Evolutionary conservation across 106 monocot genomes (phyloP).

Genomic region (Triglochin maritima): DNA sequence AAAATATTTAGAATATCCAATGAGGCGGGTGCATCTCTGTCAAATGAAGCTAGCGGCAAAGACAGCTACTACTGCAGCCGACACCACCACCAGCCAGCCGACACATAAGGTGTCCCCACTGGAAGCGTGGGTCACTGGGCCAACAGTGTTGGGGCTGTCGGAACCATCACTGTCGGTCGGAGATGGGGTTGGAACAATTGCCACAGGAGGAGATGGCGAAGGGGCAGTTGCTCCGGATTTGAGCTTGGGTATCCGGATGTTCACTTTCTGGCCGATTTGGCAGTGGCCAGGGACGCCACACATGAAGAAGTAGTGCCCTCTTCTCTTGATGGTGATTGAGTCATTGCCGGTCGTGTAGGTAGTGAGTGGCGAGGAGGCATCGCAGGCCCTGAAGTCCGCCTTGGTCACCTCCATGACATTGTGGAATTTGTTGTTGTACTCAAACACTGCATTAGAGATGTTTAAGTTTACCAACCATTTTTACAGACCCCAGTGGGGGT

Average conservation of each 20-base stretch:
- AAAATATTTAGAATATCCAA: too few relatives aligned
- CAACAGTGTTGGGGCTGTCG: too few relatives aligned
- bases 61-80: too few relatives aligned
- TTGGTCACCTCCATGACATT: constrained; percentile 53
- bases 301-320: constrained; percentile 48
- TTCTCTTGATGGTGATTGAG: constrained; percentile 29
- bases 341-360: constrained; percentile 48
- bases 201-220: too few relatives aligned
- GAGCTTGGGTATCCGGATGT: constrained; percentile 21
- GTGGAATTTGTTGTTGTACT: constrained; percentile 47
- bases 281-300: constrained; percentile 63
- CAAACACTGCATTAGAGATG: constrained; percentile 35
- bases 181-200: too few relatives aligned
- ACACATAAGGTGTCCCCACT: too few relatives aligned
- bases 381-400: constrained; percentile 30
- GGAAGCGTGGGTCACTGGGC: too few relatives aligned
- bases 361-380: constrained; percentile 11
- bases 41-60: too few relatives aligned
- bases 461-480: neutral
- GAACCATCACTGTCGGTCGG: too few relatives aligned
- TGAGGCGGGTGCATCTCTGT: too few relatives aligned
- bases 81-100: too few relatives aligned
- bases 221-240: too few relatives aligned
- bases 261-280: constrained; percentile 42
- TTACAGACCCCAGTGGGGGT: neutral